Base-by-base conservation (phyloP, 257 asterid genomes). In the Scutellaria baicalensis region DNA sequence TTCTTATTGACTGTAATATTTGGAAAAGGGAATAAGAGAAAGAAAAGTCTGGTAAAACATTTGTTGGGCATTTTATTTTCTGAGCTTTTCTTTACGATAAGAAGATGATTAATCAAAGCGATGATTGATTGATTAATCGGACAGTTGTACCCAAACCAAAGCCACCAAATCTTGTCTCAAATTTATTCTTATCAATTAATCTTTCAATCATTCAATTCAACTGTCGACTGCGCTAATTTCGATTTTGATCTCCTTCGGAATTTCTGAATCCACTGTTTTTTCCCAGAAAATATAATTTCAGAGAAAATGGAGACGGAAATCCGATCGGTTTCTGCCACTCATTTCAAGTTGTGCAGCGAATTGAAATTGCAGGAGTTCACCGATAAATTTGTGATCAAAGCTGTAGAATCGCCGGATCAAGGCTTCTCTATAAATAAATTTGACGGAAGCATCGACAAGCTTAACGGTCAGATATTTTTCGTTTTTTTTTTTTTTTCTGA, bases 261-360 rank as follows among this genome's bases (percentile, higher is more conserved):
- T 4, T 47, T 56, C 61, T 57, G 43, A 69, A 55, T 43, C 66
- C 11, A 45, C 17, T 40, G 47, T 9, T 12, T 35, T 35, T 44
- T 13, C 35, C 55, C 50, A 6, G 13, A 49, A 18, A 36, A 31
- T 40, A 2, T 42, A 18, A n/a, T 55, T 54, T 57, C 55, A 9
- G 51, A n/a, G 27, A 35, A 58, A 54, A 89, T 89, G 96, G 95
- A 81, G 74, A 73, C 85, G 87, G 90, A 89, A 55, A 80, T 62
- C 39, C 76, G 77, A 62, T 77, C 79, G 60, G 54, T 60, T 49
- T 64, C 79, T 5, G 61, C 70, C 1, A 74, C 48, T 38, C 77
- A 58, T 84, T 94, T 89, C 80, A 84, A 84, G 87, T 77, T 94
- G 65, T 91, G 86, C 85, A 84, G 84, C 83, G 88, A 88, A 71